Evolutionary conservation across 2,329 filamentous ascomycete species (phyloP).

Genomic region (Amauroascus verrucosus): DNA sequence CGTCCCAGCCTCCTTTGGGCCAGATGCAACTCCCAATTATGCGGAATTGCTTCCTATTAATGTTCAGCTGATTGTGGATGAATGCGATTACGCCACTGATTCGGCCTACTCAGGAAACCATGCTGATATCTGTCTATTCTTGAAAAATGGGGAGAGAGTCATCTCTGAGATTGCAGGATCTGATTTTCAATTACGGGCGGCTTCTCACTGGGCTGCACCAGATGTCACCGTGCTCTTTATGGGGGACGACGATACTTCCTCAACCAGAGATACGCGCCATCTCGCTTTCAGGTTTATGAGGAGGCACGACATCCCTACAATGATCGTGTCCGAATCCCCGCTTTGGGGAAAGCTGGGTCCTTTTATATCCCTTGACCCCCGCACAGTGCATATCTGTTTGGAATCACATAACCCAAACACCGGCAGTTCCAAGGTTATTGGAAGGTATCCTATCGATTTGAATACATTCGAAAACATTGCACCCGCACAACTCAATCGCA

Average conservation of each 20-base stretch:
- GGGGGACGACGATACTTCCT: conserved; percentile 27
- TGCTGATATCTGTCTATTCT: conserved; percentile 25
- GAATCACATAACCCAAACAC: conserved; percentile 30
- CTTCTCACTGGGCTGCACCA: conserved; percentile 35
- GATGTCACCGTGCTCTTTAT: conserved; percentile 40
- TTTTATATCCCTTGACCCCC: conserved; percentile 30
- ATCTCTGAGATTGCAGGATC: conserved; percentile 30
- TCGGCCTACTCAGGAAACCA: conserved; percentile 22
- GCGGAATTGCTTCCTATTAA: conserved; percentile 41
- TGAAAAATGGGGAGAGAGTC: conserved; percentile 33
- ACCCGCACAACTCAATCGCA: conserved; percentile 38
- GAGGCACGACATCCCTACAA: conserved; percentile 35
- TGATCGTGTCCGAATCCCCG: conserved; percentile 37
- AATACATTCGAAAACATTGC: conserved; percentile 40
- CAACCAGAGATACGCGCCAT: conserved; percentile 23
- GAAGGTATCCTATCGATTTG: conserved; percentile 38
- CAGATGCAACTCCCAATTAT: conserved; percentile 36
- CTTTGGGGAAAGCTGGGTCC: conserved; percentile 31
- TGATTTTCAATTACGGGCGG: conserved; percentile 32
- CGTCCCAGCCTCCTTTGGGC: conserved; percentile 40
- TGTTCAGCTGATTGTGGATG: conserved; percentile 40
- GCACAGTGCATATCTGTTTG: conserved; percentile 36
- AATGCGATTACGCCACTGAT: conserved; percentile 31
- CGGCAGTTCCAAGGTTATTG: conserved; percentile 27
- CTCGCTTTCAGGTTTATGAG: conserved; percentile 34